Percentiles rank a stretch among this genome's conserved stretches.
These are phyloP conservation scores for Cyberlindnera saturnus DNA, from an alignment of 805 yeast genomes.

Conservation along the genomic window DNA sequence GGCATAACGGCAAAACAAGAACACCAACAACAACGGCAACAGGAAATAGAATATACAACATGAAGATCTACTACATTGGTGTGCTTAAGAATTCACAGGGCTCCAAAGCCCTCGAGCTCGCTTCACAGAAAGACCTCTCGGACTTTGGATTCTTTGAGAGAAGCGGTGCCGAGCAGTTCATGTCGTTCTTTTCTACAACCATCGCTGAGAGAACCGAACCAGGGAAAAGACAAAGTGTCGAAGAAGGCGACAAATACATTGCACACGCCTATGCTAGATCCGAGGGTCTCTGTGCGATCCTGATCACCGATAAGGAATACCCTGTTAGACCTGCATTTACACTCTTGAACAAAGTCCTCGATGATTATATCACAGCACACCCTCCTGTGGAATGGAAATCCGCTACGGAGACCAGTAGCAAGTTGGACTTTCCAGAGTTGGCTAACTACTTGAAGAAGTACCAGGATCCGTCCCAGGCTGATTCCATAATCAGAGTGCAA, in stretches of 20 bases:
- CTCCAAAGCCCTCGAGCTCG: constrained; percentile 66
- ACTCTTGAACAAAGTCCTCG: constrained; percentile 80
- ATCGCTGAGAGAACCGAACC: constrained; percentile 81
- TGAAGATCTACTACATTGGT: constrained; percentile 92
- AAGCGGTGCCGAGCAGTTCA: constrained; percentile 77
- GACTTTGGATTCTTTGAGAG: constrained; percentile 89
- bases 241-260: constrained; percentile 67
- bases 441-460: constrained; percentile 71
- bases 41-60: constrained; percentile 22
- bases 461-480: constrained; percentile 97
- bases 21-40: background rate
- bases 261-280: constrained; percentile 89
- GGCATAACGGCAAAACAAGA: background rate
- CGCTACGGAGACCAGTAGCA: constrained; percentile 38
- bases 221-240: constrained; percentile 91
- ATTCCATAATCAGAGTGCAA: constrained; percentile 93
- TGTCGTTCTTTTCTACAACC: constrained; percentile 90
- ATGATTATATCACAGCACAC: constrained; percentile 80
- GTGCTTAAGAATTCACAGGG: constrained; percentile 58
- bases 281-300: constrained; percentile 88
- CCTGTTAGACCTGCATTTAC: constrained; percentile 97
- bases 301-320: constrained; percentile 91
- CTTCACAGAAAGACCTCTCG: constrained; percentile 75
- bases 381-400: constrained; percentile 68
- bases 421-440: constrained; percentile 51